Conservation (phyloP, 148 eudicot species). For the Rheum nobile region DNA sequence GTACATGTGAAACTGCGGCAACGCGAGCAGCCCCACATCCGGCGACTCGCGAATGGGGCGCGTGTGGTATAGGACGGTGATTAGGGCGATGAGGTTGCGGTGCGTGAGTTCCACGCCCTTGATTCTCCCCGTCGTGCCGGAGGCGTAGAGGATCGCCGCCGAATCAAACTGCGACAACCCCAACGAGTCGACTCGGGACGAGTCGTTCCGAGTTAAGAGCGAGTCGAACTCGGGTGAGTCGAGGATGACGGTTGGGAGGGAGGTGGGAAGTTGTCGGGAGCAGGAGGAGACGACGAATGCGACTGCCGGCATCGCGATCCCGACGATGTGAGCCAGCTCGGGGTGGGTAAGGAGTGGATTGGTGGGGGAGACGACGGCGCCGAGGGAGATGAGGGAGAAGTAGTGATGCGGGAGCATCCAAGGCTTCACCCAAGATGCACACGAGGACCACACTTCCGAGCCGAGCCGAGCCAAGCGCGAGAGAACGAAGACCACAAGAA, state of each 20-base stretch:
- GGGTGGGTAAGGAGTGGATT: conserved; percentile 17
- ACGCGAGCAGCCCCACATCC: conserved; percentile 29
- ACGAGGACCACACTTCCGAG: too few species aligned
- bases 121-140: conserved; percentile 28
- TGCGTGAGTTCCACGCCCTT: conserved; percentile 31
- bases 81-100: conserved; percentile 20
- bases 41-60: not conserved
- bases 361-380: conserved; percentile 28
- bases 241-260: conserved; percentile 8
- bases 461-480: too few species aligned
- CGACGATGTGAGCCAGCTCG: conserved; percentile 19
- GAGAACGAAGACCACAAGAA: too few species aligned
- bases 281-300: conserved; percentile 14
- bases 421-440: too few species aligned
- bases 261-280: conserved; percentile 4
- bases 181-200: not conserved
- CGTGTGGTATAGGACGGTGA: not conserved
- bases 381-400: conserved; percentile 26
- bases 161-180: conserved; percentile 7
- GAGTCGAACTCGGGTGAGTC: conserved; percentile 24
- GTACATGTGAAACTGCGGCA: conserved; percentile 76
- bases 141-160: conserved; percentile 33
- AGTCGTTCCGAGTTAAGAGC: not conserved
- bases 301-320: conserved; percentile 12
- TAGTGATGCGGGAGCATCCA: too few species aligned